These are phyloP conservation scores for Ascochyta koolunga DNA, from an alignment of 2,329 filamentous ascomycete species.

Conservation along the genomic window DNA sequence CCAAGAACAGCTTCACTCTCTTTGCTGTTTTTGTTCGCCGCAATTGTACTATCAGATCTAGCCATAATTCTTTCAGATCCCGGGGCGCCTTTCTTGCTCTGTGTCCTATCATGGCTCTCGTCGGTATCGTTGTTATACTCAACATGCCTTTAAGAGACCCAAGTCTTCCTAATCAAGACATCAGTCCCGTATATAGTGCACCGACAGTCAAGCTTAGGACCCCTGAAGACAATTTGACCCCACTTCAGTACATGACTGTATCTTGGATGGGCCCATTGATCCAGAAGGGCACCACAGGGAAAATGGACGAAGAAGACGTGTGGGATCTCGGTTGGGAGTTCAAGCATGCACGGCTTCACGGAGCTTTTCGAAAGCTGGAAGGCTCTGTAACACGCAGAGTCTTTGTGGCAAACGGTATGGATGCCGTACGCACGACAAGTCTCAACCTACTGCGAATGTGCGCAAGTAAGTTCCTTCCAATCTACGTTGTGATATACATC, in stretches of 20 bases:
- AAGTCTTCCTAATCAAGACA: conserved; percentile 58
- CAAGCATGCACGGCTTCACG: conserved; percentile 77
- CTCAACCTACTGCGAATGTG: conserved; percentile 69
- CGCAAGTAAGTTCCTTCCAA: conserved; percentile 52
- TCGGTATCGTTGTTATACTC: conserved; percentile 61
- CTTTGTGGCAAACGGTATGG: conserved; percentile 77
- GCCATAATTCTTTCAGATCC: conserved; percentile 24
- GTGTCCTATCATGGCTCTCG: conserved; percentile 51
- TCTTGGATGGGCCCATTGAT: conserved; percentile 83
- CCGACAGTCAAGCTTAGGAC: conserved; percentile 68
- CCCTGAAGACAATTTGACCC: conserved; percentile 78
- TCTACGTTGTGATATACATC: not conserved
- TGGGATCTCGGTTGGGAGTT: conserved; percentile 83
- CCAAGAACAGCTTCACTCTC: conserved; percentile 51
- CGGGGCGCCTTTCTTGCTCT: conserved; percentile 41
- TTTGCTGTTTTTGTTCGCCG: conserved; percentile 46
- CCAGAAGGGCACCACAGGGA: conserved; percentile 64
- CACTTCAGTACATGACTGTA: conserved; percentile 85
- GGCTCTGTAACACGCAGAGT: conserved; percentile 76
- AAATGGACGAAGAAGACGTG: conserved; percentile 78
- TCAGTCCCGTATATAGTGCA: conserved; percentile 62
- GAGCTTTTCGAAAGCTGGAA: conserved; percentile 72
- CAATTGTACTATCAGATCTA: conserved; percentile 44
- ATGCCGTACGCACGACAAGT: conserved; percentile 70
- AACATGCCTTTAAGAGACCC: conserved; percentile 74